A percentile compares a stretch with the other conserved stretches of the same genome.
These are phyloP conservation scores for Ustilago xerochloae DNA, from an alignment of 1,284 basidiomycete genomes.

Conservation along the genomic window DNA sequence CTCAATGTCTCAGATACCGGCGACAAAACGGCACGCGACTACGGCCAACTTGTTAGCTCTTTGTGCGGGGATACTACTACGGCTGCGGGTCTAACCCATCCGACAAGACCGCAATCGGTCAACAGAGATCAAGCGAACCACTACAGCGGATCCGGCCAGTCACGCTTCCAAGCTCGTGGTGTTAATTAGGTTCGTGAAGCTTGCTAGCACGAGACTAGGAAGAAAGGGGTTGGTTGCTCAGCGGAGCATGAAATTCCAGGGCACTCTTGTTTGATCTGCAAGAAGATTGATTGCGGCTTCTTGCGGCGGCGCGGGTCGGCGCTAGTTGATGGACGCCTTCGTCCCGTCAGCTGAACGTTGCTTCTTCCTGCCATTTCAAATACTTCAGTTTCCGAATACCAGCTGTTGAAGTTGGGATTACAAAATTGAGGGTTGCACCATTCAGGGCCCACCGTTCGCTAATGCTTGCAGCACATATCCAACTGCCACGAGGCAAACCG, in stretches of 20 bases:
- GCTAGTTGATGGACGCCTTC: too few species aligned
- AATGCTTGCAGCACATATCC: too few species aligned
- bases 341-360: background rate
- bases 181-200: background rate
- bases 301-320: background rate
- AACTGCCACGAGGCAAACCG: background rate
- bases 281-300: conserved; percentile 4
- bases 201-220: background rate
- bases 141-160: background rate
- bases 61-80: background rate
- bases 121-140: too few species aligned
- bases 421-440: background rate
- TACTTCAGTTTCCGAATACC: background rate
- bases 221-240: background rate
- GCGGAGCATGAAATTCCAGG: conserved; percentile 9
- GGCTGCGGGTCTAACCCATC: background rate
- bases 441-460: background rate
- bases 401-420: too few species aligned
- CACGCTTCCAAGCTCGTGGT: too few species aligned
- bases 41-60: background rate
- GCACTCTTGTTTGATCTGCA: conserved; percentile 15
- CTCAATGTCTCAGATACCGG: conserved; percentile 9
- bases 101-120: background rate
- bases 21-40: conserved; percentile 2
- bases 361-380: background rate